A percentile compares a stretch with the other conserved stretches of the same genome.
These are phyloP conservation scores for Stromatinia cepivora DNA, from an alignment of 2,329 filamentous ascomycete species.

Conservation along the genomic window DNA sequence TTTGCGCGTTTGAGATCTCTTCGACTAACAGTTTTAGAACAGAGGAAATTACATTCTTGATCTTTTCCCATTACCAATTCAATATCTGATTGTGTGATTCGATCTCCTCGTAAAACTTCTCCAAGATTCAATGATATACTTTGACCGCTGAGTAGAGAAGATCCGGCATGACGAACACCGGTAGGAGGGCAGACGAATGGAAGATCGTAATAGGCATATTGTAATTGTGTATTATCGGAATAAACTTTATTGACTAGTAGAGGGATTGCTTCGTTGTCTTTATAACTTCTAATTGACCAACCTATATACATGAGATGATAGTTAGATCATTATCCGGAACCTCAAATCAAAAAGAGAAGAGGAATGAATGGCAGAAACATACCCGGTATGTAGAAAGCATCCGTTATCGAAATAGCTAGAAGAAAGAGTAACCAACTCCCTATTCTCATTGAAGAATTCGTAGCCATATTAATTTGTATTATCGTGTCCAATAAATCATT, in stretches of 20 bases:
- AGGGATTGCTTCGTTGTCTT: constrained; percentile 73
- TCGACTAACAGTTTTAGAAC: constrained; percentile 65
- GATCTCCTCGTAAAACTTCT: constrained; percentile 82
- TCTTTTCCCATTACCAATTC: constrained; percentile 77
- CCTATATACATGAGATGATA: constrained; percentile 49
- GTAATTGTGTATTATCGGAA: constrained; percentile 84
- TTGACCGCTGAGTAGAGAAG: constrained; percentile 71
- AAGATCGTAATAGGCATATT: constrained; percentile 86
- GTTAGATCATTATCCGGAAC: neutral
- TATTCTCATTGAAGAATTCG: constrained; percentile 39
- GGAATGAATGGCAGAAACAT: constrained; percentile 38
- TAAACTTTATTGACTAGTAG: constrained; percentile 92
- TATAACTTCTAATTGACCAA: constrained; percentile 81
- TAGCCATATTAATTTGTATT: constrained; percentile 27
- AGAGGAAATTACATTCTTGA: constrained; percentile 70
- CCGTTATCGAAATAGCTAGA: constrained; percentile 49
- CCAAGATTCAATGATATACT: constrained; percentile 81
- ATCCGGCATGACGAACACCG: constrained; percentile 63
- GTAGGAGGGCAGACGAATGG: constrained; percentile 84
- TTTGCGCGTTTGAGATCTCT: constrained; percentile 66
- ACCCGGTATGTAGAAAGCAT: constrained; percentile 88
- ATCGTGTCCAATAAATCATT: constrained; percentile 26
- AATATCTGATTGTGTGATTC: constrained; percentile 82
- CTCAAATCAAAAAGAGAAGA: neutral
- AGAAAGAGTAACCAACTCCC: constrained; percentile 51